A percentile compares a stretch with the other conserved stretches of the same genome.
These are phyloP conservation scores for Melocanna baccifera DNA, from an alignment of 176 grass and related monocot species.

Conservation along the genomic window DNA sequence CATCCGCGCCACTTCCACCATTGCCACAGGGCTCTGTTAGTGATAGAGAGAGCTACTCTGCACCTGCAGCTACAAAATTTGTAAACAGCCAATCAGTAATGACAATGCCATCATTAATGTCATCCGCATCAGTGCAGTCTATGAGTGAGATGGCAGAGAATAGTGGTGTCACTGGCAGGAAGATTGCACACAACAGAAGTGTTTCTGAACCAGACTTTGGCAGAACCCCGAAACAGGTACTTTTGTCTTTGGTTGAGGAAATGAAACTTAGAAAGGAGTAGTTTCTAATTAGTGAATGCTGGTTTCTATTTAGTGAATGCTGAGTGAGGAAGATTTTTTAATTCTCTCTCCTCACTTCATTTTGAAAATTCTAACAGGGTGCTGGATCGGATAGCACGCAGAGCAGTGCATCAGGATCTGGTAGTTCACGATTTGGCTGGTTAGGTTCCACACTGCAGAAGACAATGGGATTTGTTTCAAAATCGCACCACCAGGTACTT, in stretches of 20 bases:
- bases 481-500: constrained; percentile 76
- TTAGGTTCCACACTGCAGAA: constrained; percentile 76
- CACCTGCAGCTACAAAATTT: constrained; percentile 55
- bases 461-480: constrained; percentile 76
- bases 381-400: constrained; percentile 44
- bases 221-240: constrained; percentile 81
- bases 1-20: constrained; percentile 60
- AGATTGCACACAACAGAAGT: constrained; percentile 73
- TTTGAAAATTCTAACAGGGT: constrained; percentile 47
- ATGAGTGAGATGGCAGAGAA: constrained; percentile 60
- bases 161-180: constrained; percentile 53
- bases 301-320: background rate
- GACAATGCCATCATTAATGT: constrained; percentile 71
- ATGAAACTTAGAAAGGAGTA: background rate
- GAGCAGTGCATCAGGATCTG: constrained; percentile 40
- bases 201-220: constrained; percentile 96
- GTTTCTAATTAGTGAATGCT: constrained; percentile 4
- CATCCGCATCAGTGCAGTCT: constrained; percentile 67
- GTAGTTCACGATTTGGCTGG: constrained; percentile 81
- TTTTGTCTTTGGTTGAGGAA: background rate
- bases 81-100: constrained; percentile 79
- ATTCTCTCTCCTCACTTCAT: constrained; percentile 12
- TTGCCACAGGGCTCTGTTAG: constrained; percentile 51
- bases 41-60: constrained; percentile 56
- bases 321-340: background rate